These are phyloP conservation scores for Ogataea henricii DNA, from an alignment of 805 yeast genomes.

Conservation along the genomic window DNA sequence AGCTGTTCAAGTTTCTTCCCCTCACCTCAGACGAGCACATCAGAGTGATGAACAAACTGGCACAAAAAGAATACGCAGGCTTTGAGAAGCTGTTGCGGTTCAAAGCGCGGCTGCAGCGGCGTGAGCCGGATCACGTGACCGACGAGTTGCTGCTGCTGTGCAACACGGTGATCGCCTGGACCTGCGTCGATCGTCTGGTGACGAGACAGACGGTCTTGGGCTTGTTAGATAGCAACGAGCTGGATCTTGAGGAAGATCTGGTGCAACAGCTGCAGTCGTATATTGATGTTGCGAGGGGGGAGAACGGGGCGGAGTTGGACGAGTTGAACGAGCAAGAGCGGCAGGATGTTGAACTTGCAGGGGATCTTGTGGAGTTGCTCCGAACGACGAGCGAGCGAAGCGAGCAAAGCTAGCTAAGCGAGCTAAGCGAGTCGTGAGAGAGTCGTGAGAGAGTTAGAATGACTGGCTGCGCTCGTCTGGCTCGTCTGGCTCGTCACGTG, in stretches of 20 bases:
- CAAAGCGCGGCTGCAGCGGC: conserved; percentile 2
- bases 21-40: conserved; percentile 22
- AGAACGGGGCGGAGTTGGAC: background rate
- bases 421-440: no score
- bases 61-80: conserved; percentile 16
- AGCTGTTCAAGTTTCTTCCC: conserved; percentile 19
- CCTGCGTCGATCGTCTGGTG: conserved; percentile 9
- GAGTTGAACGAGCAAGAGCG: background rate
- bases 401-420: no score
- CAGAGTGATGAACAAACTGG: conserved; percentile 22
- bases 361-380: conserved; percentile 1
- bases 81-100: conserved; percentile 12
- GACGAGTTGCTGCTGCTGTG: conserved; percentile 4
- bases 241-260: conserved; percentile 6
- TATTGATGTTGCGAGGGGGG: background rate
- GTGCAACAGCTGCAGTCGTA: background rate
- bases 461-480: no score
- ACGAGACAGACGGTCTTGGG: background rate
- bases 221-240: background rate
- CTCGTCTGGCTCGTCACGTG: no score
- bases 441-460: no score
- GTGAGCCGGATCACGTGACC: background rate
- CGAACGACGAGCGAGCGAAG: background rate
- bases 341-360: conserved; percentile 4
- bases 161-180: conserved; percentile 12